A percentile compares a stretch with the other conserved stretches of the same genome.
phyloP scores from a whole-genome alignment of 352 stramenopile genomes.

The Phytophthora sansomeana region DNA sequence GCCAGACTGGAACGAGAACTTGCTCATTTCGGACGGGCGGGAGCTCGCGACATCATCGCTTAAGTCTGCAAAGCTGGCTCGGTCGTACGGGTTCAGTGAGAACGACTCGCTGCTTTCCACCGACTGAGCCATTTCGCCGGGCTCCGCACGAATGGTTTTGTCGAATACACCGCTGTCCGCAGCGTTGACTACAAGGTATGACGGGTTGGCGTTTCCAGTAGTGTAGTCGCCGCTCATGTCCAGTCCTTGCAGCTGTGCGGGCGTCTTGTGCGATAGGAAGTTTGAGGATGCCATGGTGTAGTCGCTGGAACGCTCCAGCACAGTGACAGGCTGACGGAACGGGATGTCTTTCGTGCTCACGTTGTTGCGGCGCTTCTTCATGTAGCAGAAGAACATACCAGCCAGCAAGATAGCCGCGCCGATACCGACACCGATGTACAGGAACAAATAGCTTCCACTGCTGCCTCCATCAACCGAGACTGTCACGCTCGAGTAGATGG shows the following conservation, averaged over 20 bases:
- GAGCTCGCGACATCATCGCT: slow-evolving; percentile 57
- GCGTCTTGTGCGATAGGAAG: slow-evolving; percentile 73
- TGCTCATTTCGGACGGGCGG: slow-evolving; percentile 63
- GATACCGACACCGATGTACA: slow-evolving; percentile 80
- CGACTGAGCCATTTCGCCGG: slow-evolving; percentile 20
- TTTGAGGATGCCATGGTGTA: slow-evolving; percentile 75
- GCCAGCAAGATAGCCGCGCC: slow-evolving; percentile 70
- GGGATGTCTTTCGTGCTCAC: slow-evolving; percentile 78
- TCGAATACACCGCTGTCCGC: slow-evolving; percentile 38
- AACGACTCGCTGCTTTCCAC: slow-evolving; percentile 62
- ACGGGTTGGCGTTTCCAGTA: slow-evolving; percentile 42
- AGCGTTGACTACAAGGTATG: slow-evolving; percentile 46
- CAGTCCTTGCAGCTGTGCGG: slow-evolving; percentile 40
- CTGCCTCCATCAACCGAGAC: slow-evolving; percentile 62
- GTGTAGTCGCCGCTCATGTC: slow-evolving; percentile 48
- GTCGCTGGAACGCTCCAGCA: slow-evolving; percentile 51
- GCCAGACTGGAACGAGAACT: slow-evolving; percentile 81
- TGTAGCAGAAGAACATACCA: slow-evolving; percentile 72
- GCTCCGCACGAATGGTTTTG: slow-evolving; percentile 37
- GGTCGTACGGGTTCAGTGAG: slow-evolving; percentile 75
- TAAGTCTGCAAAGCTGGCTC: slow-evolving; percentile 76
- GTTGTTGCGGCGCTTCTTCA: slow-evolving; percentile 69
- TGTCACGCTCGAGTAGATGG: slow-evolving; percentile 77
- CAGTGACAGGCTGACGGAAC: slow-evolving; percentile 63
- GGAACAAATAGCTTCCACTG: slow-evolving; percentile 56